Conservation (phyloP, 108 stramenopile genomes). For the Heterococcus sp. region DNA sequence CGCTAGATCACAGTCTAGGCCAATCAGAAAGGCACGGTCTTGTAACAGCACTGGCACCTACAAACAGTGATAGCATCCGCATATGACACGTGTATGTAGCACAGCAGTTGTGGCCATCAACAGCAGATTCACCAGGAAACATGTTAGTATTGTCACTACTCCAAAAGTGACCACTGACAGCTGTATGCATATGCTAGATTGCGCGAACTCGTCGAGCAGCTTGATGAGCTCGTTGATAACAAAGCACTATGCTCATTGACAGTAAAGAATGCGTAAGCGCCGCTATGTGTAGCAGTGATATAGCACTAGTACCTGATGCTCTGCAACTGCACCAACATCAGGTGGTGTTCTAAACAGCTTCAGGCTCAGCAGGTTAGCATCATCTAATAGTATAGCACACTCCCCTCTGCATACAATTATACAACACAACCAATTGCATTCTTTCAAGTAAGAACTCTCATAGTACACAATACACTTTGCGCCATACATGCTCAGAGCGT, state of each 20-base stretch:
- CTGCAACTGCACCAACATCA: neutral
- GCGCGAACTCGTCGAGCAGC: no score
- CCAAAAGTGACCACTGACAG: no score
- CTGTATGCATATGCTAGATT: no score
- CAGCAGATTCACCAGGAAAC: neutral
- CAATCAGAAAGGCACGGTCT: conserved; percentile 68
- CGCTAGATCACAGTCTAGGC: conserved; percentile 70
- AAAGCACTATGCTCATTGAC: no score
- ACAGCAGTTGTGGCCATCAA: neutral
- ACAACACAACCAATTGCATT: no score
- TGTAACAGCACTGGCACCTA: conserved; percentile 72
- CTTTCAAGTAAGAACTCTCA: no score
- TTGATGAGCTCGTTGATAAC: no score
- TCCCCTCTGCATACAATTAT: no score
- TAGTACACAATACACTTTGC: no score
- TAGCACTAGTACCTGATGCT: no score
- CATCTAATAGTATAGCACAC: conserved; percentile 68
- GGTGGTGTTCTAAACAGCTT: conserved; percentile 71
- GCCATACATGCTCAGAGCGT: no score
- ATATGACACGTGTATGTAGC: conserved; percentile 6
- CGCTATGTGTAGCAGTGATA: neutral
- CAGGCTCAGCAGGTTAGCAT: conserved; percentile 68
- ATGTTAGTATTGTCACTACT: no score
- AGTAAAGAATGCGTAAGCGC: neutral
- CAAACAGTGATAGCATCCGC: conserved; percentile 68